phyloP scores from a whole-genome alignment of 208 protist genomes.

The Zelonia costaricensis region DNA sequence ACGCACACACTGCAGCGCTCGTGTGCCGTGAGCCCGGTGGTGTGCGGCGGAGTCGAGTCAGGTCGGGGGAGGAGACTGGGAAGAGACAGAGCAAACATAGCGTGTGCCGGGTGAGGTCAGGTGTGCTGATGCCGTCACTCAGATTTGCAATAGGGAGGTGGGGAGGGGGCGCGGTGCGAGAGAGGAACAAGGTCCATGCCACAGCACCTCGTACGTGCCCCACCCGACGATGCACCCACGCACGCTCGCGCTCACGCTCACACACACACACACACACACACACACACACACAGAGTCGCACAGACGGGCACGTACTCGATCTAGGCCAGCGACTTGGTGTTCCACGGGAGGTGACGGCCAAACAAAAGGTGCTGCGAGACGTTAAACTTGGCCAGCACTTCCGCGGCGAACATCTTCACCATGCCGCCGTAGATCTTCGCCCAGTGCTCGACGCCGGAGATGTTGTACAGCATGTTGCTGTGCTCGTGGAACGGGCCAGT shows the following conservation, averaged over 20 bases:
- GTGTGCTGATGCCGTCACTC: too few species aligned
- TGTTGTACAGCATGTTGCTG: slow-evolving; percentile 93
- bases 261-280: neutral
- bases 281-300: neutral
- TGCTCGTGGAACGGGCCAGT: slow-evolving; percentile 91
- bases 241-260: neutral
- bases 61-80: too few species aligned
- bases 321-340: slow-evolving; percentile 31
- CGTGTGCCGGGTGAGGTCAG: too few species aligned
- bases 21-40: too few species aligned
- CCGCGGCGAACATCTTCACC: slow-evolving; percentile 95
- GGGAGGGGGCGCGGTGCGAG: too few species aligned
- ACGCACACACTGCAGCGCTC: too few species aligned
- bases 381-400: slow-evolving; percentile 95
- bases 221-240: too few species aligned
- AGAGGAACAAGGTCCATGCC: too few species aligned
- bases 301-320: neutral
- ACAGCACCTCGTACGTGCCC: too few species aligned
- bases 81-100: too few species aligned
- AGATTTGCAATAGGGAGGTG: too few species aligned
- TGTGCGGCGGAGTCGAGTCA: too few species aligned
- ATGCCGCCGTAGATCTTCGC: slow-evolving; percentile 90
- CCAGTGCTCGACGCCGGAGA: slow-evolving; percentile 88
- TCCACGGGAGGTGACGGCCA: slow-evolving; percentile 83
- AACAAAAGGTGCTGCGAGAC: slow-evolving; percentile 97